Evolutionary conservation across 257 asterid species (phyloP).

Genomic region (Nicotiana knightiana): DNA sequence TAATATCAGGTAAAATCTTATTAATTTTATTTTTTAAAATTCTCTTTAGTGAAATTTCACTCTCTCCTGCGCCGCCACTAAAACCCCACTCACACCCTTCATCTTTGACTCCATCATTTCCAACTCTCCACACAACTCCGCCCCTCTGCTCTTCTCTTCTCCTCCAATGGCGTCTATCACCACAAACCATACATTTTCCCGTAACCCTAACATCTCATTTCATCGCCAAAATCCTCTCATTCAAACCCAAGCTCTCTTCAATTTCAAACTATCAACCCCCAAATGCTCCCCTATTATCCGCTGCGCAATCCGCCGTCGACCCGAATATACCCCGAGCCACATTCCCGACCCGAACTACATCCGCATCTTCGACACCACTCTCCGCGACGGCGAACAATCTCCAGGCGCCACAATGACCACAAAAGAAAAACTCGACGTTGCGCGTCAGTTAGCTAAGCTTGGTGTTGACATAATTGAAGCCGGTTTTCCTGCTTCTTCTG

Average conservation of each 20-base stretch:
- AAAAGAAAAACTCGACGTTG: conserved; percentile 82
- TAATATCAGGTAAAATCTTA: too few relatives aligned
- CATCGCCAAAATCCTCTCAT: not conserved
- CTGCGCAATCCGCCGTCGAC: conserved; percentile 18
- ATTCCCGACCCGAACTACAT: conserved; percentile 83
- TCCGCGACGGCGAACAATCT: conserved; percentile 98
- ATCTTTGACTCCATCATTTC: too few relatives aligned
- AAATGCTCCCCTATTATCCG: not conserved
- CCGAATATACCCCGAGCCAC: conserved; percentile 66
- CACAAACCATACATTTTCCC: not conserved
- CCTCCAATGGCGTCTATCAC: conserved; percentile 9
- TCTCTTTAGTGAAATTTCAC: too few relatives aligned
- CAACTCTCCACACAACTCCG: too few relatives aligned
- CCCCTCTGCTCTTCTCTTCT: not conserved
- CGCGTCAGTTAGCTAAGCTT: conserved; percentile 75
- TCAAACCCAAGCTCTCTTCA: not conserved
- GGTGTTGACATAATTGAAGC: conserved; percentile 97
- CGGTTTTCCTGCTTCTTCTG: conserved; percentile 93
- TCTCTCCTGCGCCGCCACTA: too few relatives aligned
- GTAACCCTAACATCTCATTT: not conserved
- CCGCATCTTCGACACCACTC: conserved; percentile 88
- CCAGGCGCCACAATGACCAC: conserved; percentile 99
- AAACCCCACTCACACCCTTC: too few relatives aligned
- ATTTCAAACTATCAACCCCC: not conserved
- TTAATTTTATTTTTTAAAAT: too few relatives aligned